phyloP scores from a whole-genome alignment of 192 early-diverging fungal genomes.

The Oehlia diaphana region DNA sequence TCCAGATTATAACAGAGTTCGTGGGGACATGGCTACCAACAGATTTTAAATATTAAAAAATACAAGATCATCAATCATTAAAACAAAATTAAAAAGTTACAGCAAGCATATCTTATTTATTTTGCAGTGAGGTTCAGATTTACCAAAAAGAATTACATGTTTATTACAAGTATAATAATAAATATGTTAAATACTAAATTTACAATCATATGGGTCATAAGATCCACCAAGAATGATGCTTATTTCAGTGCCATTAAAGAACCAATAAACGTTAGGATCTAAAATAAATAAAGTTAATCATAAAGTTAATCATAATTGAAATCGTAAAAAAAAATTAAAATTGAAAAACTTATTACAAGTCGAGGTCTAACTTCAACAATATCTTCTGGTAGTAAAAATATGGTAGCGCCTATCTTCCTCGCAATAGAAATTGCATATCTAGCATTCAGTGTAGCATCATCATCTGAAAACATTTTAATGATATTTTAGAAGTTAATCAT shows the following conservation, averaged over 20 bases:
- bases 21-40: constrained; percentile 83
- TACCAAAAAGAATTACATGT: too few species aligned
- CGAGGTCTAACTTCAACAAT: constrained; percentile 97
- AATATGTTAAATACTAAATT: too few species aligned
- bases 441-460: constrained; percentile 89
- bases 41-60: constrained; percentile 51
- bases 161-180: too few species aligned
- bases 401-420: constrained; percentile 97
- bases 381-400: constrained; percentile 98
- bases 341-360: constrained; percentile 60
- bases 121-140: too few species aligned
- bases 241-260: constrained; percentile 72
- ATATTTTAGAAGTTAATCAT: background rate
- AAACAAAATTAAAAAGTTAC: too few species aligned
- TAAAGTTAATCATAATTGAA: background rate
- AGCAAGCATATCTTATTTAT: too few species aligned
- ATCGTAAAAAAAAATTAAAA: background rate
- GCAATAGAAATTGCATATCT: constrained; percentile 98
- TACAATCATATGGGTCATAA: too few species aligned
- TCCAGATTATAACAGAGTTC: constrained; percentile 87
- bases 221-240: too few species aligned
- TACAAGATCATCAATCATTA: too few species aligned
- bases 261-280: constrained; percentile 94
- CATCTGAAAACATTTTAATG: constrained; percentile 48
- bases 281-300: constrained; percentile 17